phyloP scores from a whole-genome alignment of 1,284 basidiomycete species.

The Sparassis latifolia region DNA sequence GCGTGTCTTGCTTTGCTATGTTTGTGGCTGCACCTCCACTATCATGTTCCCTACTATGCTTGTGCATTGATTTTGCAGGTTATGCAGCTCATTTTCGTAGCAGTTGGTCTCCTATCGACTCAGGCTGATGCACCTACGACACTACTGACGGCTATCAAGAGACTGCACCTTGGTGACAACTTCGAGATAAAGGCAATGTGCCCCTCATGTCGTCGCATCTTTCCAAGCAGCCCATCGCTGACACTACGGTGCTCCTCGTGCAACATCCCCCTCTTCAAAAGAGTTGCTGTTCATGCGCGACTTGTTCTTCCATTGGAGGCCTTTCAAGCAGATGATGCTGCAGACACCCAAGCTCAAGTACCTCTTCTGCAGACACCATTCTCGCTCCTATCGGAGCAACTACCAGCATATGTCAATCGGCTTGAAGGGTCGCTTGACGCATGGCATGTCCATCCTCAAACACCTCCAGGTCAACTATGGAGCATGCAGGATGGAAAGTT shows the following conservation, averaged over 20 bases:
- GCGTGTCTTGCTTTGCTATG: conserved; percentile 10
- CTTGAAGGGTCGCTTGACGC: conserved; percentile 6
- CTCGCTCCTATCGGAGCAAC: conserved; percentile 2
- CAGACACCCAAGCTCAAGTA: background rate
- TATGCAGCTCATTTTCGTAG: conserved; percentile 11
- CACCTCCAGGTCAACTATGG: background rate
- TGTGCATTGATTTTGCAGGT: conserved; percentile 12
- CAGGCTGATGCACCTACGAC: conserved; percentile 9
- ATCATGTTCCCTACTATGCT: conserved; percentile 18
- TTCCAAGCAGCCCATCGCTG: background rate
- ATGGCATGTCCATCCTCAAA: conserved; percentile 1
- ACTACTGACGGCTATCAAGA: conserved; percentile 15
- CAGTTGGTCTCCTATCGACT: background rate
- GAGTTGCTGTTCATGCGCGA: background rate
- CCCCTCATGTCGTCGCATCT: conserved; percentile 9
- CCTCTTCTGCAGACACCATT: conserved; percentile 5
- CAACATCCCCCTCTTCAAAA: conserved; percentile 3
- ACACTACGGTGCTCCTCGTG: background rate
- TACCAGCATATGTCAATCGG: conserved; percentile 4
- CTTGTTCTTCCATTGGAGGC: background rate
- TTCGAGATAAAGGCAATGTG: conserved; percentile 19
- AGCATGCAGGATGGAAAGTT: conserved; percentile 9
- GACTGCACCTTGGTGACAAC: conserved; percentile 14
- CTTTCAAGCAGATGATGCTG: background rate
- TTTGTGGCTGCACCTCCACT: conserved; percentile 16